Evolutionary conservation across 192 early-diverging fungal species (phyloP), one percentile per base, ranked within the genome.

Genomic region (Coemansia aciculifera): DNA sequence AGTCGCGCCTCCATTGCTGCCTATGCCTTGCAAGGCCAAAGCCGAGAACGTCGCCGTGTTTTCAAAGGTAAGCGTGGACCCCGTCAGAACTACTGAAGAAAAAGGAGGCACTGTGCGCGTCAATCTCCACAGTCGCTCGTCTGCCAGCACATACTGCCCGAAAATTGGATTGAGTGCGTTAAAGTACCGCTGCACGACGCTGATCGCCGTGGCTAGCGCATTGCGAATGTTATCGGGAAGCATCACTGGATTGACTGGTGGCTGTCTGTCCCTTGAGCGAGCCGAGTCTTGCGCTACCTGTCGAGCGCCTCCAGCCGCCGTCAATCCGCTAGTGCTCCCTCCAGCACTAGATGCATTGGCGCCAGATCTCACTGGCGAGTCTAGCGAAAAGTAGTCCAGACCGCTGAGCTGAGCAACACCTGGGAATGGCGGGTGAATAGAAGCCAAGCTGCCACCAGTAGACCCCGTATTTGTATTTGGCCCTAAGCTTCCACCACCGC

Each of bases 101-200:
- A 78, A 75, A 21, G 69, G 59, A 17, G 80, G 80, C 37, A 83
- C 49, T 3, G 72, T 67, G 38, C 75, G 73, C 7, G 80, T 63
- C 44, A 74, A 72, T 2, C 75, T 63, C 80, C 80, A 83, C 42
- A 83, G 63, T 23, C 75, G 68, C 31, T 83, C 75, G 42, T 83
- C 80, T 1, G 80, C 80, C 59, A 83, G 48, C 3, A 75, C 54
- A 21, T 69, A 83, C 43, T 72, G 62, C 11, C 80, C 80, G 62
- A 83, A 83, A 9, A 72, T 69, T 0, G 80, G 75, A 48, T 63
- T 63, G 11, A 83, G 72, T n/a, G 69, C 67, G 40, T 71, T 78
- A 59, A 73, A 77, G 72, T 83, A 83, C 17, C 80, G 67, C 27
- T 75, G 68, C 23, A 83, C 66, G 4, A 77, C 75, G 44, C 75